phyloP scores from a whole-genome alignment of 208 protist genomes.

The Leishmania lainsoni region DNA sequence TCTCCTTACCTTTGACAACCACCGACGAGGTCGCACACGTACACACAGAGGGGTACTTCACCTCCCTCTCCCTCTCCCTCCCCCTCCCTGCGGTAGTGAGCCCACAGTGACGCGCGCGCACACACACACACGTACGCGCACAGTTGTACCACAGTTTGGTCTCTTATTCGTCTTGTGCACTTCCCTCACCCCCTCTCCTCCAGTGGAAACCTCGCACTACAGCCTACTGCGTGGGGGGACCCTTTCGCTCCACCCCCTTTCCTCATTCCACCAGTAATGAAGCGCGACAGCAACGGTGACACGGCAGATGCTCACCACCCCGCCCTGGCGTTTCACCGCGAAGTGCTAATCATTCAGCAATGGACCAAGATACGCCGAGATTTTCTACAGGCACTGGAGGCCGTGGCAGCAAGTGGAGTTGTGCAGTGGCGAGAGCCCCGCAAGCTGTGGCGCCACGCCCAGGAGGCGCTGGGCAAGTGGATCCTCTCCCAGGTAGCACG shows the following conservation, averaged over 20 bases:
- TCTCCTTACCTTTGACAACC: not conserved
- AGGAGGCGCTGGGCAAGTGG: slow-evolving; percentile 90
- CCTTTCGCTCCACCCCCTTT: not conserved
- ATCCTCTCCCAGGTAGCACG: slow-evolving; percentile 84
- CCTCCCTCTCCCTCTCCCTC: not conserved
- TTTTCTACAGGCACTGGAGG: slow-evolving; percentile 65
- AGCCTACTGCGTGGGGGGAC: not conserved
- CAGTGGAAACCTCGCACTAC: not conserved
- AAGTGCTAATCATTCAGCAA: slow-evolving; percentile 72
- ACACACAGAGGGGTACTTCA: not conserved
- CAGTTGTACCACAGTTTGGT: not conserved
- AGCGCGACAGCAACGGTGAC: slow-evolving; percentile 39
- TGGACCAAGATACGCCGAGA: slow-evolving; percentile 70
- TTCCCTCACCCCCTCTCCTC: not conserved
- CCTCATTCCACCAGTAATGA: slow-evolving; percentile 37
- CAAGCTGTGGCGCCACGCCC: slow-evolving; percentile 87
- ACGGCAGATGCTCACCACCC: slow-evolving; percentile 57
- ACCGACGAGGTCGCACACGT: not conserved
- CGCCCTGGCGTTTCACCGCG: slow-evolving; percentile 73
- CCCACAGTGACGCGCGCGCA: slow-evolving; percentile 10
- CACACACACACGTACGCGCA: not conserved
- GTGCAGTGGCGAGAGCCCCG: slow-evolving; percentile 67
- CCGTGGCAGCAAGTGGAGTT: slow-evolving; percentile 10
- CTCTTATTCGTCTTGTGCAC: not conserved
- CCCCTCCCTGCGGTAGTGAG: not conserved